Conservation (phyloP, 768 basidiomycete genomes). For the Candolleomyces eurysporus region DNA sequence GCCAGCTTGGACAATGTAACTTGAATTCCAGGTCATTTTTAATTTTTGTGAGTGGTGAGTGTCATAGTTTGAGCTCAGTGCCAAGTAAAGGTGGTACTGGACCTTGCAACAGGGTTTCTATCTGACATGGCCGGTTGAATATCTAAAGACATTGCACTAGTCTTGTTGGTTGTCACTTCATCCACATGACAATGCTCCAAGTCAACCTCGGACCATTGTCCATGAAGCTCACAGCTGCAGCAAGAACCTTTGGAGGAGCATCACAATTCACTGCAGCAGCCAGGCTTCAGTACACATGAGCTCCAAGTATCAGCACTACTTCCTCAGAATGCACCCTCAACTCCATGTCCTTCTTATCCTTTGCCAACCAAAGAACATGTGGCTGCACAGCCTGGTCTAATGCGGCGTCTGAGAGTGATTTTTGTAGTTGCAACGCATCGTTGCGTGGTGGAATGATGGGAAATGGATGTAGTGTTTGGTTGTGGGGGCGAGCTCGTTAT, state of each 20-base stretch:
- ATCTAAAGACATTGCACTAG: no score
- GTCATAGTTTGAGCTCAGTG: no score
- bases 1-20: no score
- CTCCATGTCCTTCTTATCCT: conserved; percentile 38
- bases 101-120: no score
- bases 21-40: no score
- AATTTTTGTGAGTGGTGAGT: no score
- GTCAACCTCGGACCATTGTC: no score
- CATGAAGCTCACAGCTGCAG: conserved; percentile 21
- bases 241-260: conserved; percentile 27
- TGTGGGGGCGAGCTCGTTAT: not conserved
- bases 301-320: not conserved
- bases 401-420: conserved; percentile 53
- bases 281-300: not conserved
- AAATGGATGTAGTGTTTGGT: conserved; percentile 48
- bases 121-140: no score
- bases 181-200: no score
- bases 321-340: conserved; percentile 43
- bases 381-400: conserved; percentile 55
- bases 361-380: conserved; percentile 52
- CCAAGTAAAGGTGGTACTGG: no score
- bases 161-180: no score
- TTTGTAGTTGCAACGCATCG: conserved; percentile 49
- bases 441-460: conserved; percentile 34
- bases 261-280: conserved; percentile 30